Percentiles rank a stretch among this genome's conserved stretches.
phyloP scores from a whole-genome alignment of 106 monocot species.

The Dendrobium huoshanense region DNA sequence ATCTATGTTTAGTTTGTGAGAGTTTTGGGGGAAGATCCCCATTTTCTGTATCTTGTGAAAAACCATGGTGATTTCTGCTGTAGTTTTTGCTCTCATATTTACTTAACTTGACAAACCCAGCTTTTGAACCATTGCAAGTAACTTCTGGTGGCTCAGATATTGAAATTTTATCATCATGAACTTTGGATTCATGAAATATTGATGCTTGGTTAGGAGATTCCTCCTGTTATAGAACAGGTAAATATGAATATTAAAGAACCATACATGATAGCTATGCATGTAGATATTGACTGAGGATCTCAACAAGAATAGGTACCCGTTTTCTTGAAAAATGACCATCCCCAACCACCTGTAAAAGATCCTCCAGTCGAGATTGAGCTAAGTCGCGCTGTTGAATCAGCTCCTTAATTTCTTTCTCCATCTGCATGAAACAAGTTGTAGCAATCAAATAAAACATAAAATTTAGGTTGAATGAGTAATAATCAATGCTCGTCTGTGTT shows the following conservation, averaged over 20 bases:
- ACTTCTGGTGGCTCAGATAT: slow-evolving; percentile 31
- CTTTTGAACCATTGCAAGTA: slow-evolving; percentile 21
- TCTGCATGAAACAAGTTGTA: slow-evolving; percentile 32
- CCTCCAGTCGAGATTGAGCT: slow-evolving; percentile 57
- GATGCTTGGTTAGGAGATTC: slow-evolving; percentile 13
- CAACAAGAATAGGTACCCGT: slow-evolving; percentile 31
- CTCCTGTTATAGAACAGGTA: slow-evolving; percentile 15
- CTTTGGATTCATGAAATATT: slow-evolving; percentile 18
- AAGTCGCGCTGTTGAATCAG: slow-evolving; percentile 63
- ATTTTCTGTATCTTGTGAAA: slow-evolving; percentile 15
- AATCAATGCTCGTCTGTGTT: not conserved
- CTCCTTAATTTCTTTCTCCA: slow-evolving; percentile 93
- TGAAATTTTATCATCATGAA: slow-evolving; percentile 38
- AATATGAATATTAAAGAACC: not conserved
- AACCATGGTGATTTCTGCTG: not conserved
- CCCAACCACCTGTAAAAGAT: slow-evolving; percentile 50
- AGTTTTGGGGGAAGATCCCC: slow-evolving; percentile 3
- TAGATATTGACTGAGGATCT: not conserved
- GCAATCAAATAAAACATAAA: not conserved
- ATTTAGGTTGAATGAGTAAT: not conserved
- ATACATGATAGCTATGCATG: not conserved
- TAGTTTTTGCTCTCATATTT: slow-evolving; percentile 8
- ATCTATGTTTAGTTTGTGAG: slow-evolving; percentile 20
- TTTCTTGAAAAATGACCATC: slow-evolving; percentile 33
- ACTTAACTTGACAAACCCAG: slow-evolving; percentile 9